Base-by-base conservation (phyloP, 2,329 filamentous ascomycete genomes). In the Aureobasidium sp. region DNA sequence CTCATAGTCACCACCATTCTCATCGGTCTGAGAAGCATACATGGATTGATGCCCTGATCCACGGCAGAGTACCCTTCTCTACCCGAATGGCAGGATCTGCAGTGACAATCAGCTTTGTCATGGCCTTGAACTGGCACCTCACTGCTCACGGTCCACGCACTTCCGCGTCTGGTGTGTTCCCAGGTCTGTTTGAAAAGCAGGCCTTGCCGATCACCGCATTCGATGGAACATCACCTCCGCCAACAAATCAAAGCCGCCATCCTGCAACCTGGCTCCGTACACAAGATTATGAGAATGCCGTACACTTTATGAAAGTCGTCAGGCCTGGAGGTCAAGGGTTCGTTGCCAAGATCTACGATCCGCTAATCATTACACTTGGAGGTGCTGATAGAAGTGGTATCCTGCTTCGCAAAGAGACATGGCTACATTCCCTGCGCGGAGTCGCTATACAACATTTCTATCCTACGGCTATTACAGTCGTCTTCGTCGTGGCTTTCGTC, bases 61-160 rank as follows among this genome's bases (percentile, higher is more conserved):
- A 83, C 54, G 85, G 86, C n/a, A 83, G 81, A 31, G 75, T 84
- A 5, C 83, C 86, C 8, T 75, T 88, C 63, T 89, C 85, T 40
- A 91, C 88, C 1, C 81, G 89, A 31, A 84, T 91, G 65, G 88
- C 88, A 2, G 88, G 89, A 0, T 88, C 87, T 0, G 79, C 86
- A 13, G 84, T 90, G 31, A 85, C 90, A 70, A 75, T 90, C 23
- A 84, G 84, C 1, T 89, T 90, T 64, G 81, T 92, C 7, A 69
- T 90, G 17, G 83, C 86, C 45, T 83, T 89, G 0, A 89, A 92
- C 65, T 89, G 85, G 79, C 89, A 92, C 67, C 91, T 91, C 65
- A 87, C 88, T 64, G 85, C 86, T 47, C 80, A 80, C 50, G 60
- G 58, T 6, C 54, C 59, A 23, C 61, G 61, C 11, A 51, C 49